Evolutionary conservation across 768 basidiomycete genomes (phyloP), one percentile per base, ranked within the genome.

Genomic region (Auricularia auricula-judae): DNA sequence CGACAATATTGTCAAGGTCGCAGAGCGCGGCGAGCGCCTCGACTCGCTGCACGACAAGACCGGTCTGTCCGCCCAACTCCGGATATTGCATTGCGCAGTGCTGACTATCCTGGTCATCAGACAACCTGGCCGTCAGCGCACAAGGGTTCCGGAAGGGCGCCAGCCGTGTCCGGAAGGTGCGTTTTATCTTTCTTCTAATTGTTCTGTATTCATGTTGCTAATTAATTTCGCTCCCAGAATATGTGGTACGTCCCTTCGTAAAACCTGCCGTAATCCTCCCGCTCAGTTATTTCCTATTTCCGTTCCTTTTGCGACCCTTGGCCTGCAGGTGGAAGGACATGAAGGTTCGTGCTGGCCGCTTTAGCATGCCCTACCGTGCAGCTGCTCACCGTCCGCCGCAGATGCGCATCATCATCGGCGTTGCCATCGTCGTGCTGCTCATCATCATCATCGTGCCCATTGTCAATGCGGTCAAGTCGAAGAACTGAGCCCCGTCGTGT

Each of bases 11-110:
- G 90, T 87, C 66, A 92, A 93, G 76, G 93, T 96, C 18, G 91
- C 93, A 16, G 94, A 98, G 80, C 79, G 97, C 72, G 95, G 95
- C 71, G 96, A 98, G 78, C 77, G 93, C 68, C 78, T 99, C 67
- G 94, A 98, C 72, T 88, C 89, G 61, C 77, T 98, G 68, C 96
- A 98, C 76, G 96, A 97, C 77, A 98, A 98, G 84, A 99, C 97
- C 62, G 95, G 96, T 96, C 69, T 69, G 88, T 81, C 3, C 54
- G 43, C 54, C 36, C 21, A 21, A 14, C 36, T 21, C 51, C n/a
- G 36, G 47, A 59, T 39, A 34, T 61, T 21, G 16, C 11, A 60
- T 42, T 64, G 62, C 39, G 39, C 16, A 8, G 54, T 33, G 35
- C 44, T 5, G 21, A 35, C 21, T 34, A 10, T 29, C 29, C 56